Evolutionary conservation across 1,139 yeast species (phyloP).

Genomic region (Scheffersomyces stambukii): DNA sequence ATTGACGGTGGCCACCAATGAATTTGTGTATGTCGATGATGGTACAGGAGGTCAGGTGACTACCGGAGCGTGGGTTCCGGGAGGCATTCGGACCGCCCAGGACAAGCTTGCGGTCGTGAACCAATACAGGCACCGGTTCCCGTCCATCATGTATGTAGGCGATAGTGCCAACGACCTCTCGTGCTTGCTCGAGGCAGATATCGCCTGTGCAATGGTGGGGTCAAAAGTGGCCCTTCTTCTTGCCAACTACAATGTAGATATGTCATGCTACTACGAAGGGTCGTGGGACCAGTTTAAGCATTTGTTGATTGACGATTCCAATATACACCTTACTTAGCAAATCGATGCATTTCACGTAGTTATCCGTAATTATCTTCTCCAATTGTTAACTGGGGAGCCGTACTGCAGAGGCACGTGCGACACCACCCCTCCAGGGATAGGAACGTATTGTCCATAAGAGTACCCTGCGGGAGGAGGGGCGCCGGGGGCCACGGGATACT

Average conservation of each 20-base stretch:
- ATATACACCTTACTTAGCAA: not conserved
- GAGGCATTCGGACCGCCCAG: conserved; percentile 46
- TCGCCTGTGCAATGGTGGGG: conserved; percentile 46
- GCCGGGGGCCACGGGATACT: conserved; percentile 15
- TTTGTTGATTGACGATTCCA: not conserved
- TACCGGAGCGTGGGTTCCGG: conserved; percentile 34
- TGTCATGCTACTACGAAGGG: conserved; percentile 8
- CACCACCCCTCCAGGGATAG: conserved; percentile 27
- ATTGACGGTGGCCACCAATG: conserved; percentile 41
- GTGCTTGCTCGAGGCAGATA: conserved; percentile 45
- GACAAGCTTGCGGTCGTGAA: conserved; percentile 43
- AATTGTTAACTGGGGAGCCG: conserved; percentile 25
- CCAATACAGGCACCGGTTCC: conserved; percentile 4
- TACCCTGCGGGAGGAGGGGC: conserved; percentile 31
- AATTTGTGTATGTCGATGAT: conserved; percentile 38
- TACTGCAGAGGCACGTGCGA: conserved; percentile 21
- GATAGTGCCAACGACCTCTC: conserved; percentile 65
- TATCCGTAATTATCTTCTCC: conserved; percentile 23
- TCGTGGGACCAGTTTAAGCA: conserved; percentile 10
- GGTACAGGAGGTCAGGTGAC: no score
- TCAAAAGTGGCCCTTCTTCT: conserved; percentile 9
- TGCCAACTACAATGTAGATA: conserved; percentile 3
- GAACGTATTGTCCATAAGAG: conserved; percentile 33
- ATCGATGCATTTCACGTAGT: conserved; percentile 1
- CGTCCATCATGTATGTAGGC: conserved; percentile 49